Percentiles rank a stretch among this genome's conserved stretches.
These are phyloP conservation scores for Aspergillus puulaauensis DNA, from an alignment of 2,329 filamentous ascomycete genomes.

Conservation along the genomic window DNA sequence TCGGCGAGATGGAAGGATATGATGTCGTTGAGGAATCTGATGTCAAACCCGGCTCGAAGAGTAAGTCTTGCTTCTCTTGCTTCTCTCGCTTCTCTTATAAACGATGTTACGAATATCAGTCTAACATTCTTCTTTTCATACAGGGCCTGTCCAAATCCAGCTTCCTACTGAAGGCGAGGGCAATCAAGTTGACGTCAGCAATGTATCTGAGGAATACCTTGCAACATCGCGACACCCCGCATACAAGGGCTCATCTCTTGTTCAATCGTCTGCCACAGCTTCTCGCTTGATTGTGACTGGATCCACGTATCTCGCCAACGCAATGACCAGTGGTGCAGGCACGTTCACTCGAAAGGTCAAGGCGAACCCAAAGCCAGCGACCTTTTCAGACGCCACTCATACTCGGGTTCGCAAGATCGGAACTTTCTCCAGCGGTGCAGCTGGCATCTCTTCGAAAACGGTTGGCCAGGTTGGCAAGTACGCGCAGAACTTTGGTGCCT, in stretches of 20 bases:
- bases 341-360: slow-evolving; percentile 77
- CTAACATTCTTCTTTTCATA: slow-evolving; percentile 12
- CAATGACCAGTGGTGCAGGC: slow-evolving; percentile 74
- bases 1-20: slow-evolving; percentile 86
- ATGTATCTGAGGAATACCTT: slow-evolving; percentile 61
- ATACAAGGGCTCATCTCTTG: slow-evolving; percentile 84
- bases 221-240: slow-evolving; percentile 80
- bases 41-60: slow-evolving; percentile 85
- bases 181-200: slow-evolving; percentile 48
- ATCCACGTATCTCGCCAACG: slow-evolving; percentile 74
- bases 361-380: slow-evolving; percentile 76
- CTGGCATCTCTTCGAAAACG: slow-evolving; percentile 77
- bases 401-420: slow-evolving; percentile 85
- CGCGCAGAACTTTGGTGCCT: slow-evolving; percentile 86
- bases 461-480: slow-evolving; percentile 79
- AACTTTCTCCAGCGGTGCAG: slow-evolving; percentile 76
- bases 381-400: slow-evolving; percentile 83
- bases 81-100: background rate
- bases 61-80: slow-evolving; percentile 49
- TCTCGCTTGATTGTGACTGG: slow-evolving; percentile 91
- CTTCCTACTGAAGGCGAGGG: slow-evolving; percentile 47
- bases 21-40: slow-evolving; percentile 73
- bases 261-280: slow-evolving; percentile 81
- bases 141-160: slow-evolving; percentile 50
- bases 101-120: background rate